Percentiles rank a stretch among this genome's conserved stretches.
Evolutionary conservation across 345 rosid species (phyloP).

Genomic region (Odontarrhena argentea): DNA sequence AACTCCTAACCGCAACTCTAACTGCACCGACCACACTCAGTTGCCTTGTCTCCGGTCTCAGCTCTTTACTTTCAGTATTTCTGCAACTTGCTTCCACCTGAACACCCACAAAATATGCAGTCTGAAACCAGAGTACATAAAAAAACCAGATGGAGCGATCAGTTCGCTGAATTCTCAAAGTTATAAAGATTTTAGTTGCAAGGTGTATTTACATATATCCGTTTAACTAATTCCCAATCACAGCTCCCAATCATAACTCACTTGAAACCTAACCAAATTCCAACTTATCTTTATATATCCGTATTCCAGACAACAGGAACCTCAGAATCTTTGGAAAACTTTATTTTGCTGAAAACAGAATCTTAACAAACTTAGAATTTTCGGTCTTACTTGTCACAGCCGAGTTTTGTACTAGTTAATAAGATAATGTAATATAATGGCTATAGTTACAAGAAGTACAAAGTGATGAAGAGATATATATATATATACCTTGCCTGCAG

Average conservation of each 20-base stretch:
- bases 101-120: slow-evolving; percentile 78
- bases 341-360: too few species aligned
- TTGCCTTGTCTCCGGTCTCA: slow-evolving; percentile 77
- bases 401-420: too few species aligned
- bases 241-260: background rate
- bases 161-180: background rate
- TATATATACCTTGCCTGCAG: slow-evolving; percentile 83
- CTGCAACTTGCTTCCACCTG: slow-evolving; percentile 63
- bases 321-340: too few species aligned
- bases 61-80: slow-evolving; percentile 46
- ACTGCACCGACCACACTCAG: slow-evolving; percentile 79
- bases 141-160: slow-evolving; percentile 8
- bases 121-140: slow-evolving; percentile 45
- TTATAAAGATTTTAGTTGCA: background rate
- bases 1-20: slow-evolving; percentile 82
- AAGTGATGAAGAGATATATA: background rate
- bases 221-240: background rate
- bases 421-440: background rate
- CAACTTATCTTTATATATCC: too few species aligned
- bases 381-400: too few species aligned
- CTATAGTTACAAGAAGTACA: background rate
- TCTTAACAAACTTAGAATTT: too few species aligned
- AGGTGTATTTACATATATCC: background rate
- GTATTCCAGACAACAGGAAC: too few species aligned
- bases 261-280: background rate